Evolutionary conservation across 331 rosid genomes (phyloP).

Genomic region (Quercus tomentella): DNA sequence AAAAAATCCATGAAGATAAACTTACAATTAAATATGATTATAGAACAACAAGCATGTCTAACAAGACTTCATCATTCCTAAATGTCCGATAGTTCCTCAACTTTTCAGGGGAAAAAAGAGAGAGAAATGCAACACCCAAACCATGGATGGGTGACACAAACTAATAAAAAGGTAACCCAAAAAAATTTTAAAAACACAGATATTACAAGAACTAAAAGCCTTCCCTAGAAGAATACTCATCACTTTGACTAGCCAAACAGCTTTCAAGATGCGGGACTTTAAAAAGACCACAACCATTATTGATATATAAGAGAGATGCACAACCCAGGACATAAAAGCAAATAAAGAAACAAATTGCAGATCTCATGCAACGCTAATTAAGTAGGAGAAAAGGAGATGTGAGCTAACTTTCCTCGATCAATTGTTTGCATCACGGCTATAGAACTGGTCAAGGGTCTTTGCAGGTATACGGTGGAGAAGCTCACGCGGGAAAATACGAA

Average conservation of each 20-base stretch:
- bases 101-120: not conserved
- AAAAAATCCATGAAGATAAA: constrained; percentile 15
- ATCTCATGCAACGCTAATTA: constrained; percentile 38
- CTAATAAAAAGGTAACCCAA: constrained; percentile 27
- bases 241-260: constrained; percentile 31
- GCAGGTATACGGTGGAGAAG: constrained; percentile 99
- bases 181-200: constrained; percentile 14
- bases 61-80: constrained; percentile 27
- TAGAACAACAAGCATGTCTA: constrained; percentile 39
- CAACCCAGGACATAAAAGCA: constrained; percentile 30
- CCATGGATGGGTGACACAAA: constrained; percentile 24
- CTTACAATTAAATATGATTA: constrained; percentile 41
- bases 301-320: constrained; percentile 30
- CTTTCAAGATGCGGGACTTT: constrained; percentile 35
- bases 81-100: not conserved
- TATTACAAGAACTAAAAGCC: constrained; percentile 44
- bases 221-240: constrained; percentile 33
- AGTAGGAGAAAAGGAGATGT: constrained; percentile 21
- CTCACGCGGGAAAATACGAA: constrained; percentile 98
- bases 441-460: constrained; percentile 85
- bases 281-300: constrained; percentile 40
- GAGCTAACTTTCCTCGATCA: constrained; percentile 35
- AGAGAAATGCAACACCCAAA: constrained; percentile 30
- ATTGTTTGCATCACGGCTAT: constrained; percentile 87
- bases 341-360: constrained; percentile 39